Conservation (phyloP, 2,329 filamentous ascomycete genomes). For the Diplocarpon mali region DNA sequence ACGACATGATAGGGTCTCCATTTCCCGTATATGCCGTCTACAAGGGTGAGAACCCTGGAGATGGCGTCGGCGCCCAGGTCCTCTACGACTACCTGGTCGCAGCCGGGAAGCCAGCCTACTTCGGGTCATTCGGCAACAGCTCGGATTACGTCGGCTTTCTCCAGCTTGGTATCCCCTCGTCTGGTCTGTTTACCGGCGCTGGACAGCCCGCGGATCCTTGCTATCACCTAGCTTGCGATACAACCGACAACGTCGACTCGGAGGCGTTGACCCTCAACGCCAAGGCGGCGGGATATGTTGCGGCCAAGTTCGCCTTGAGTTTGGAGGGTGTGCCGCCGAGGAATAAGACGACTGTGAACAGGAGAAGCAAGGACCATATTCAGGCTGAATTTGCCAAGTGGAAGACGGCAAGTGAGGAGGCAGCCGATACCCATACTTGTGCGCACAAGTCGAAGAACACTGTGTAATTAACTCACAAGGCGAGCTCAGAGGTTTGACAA, state of each 20-base stretch:
- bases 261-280: conserved; percentile 10
- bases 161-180: conserved; percentile 8
- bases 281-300: background rate
- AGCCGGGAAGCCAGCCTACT: conserved; percentile 7
- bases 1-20: no score
- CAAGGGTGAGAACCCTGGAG: conserved; percentile 42
- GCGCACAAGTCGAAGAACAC: no score
- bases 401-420: no score
- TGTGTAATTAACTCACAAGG: no score
- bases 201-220: conserved; percentile 10
- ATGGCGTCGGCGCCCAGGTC: conserved; percentile 41
- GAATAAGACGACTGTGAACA: no score
- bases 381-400: no score
- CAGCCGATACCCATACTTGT: no score
- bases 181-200: conserved; percentile 10
- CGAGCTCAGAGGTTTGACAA: no score
- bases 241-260: conserved; percentile 8
- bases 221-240: conserved; percentile 14
- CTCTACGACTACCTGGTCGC: conserved; percentile 30
- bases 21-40: conserved; percentile 51
- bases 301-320: background rate
- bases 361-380: no score
- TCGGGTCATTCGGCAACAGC: conserved; percentile 5
- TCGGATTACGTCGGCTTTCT: conserved; percentile 11
- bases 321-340: no score